phyloP scores from a whole-genome alignment of 1,284 basidiomycete genomes.

The Stygiomarasmius scandens region DNA sequence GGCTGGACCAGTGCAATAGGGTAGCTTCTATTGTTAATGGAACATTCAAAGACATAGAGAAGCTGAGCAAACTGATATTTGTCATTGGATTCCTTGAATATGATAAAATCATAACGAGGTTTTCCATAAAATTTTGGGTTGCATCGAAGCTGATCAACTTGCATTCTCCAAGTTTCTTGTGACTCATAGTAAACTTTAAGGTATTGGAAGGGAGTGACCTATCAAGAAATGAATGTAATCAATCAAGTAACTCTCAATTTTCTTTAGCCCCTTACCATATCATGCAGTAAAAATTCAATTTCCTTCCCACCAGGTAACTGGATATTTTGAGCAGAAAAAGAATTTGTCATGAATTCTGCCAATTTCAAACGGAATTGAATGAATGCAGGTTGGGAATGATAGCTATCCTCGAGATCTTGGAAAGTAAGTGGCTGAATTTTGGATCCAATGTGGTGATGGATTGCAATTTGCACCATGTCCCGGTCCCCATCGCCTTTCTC shows the following conservation, averaged over 20 bases:
- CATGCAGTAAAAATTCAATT: no score
- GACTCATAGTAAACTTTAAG: slow-evolving; percentile 32
- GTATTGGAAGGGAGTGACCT: slow-evolving; percentile 23
- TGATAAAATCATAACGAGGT: slow-evolving; percentile 31
- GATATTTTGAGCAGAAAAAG: slow-evolving; percentile 16
- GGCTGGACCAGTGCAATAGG: slow-evolving; percentile 29
- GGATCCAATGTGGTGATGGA: no score
- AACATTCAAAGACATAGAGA: slow-evolving; percentile 26
- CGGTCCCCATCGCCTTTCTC: neutral
- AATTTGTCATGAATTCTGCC: slow-evolving; percentile 21
- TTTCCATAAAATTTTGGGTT: slow-evolving; percentile 30
- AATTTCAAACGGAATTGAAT: slow-evolving; percentile 22
- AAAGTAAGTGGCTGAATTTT: slow-evolving; percentile 15
- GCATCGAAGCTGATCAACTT: slow-evolving; percentile 29
- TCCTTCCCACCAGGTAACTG: slow-evolving; percentile 14
- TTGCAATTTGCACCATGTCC: neutral
- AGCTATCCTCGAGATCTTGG: neutral
- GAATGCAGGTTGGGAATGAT: slow-evolving; percentile 14
- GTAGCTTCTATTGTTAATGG: slow-evolving; percentile 18
- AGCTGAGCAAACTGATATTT: slow-evolving; percentile 27
- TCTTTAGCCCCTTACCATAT: no score
- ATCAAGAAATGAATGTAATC: slow-evolving; percentile 19
- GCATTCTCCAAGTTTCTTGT: slow-evolving; percentile 24
- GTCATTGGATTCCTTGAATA: slow-evolving; percentile 26
- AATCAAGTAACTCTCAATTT: slow-evolving; percentile 17